Conservation (phyloP, 257 asterid species). For the Solanum bukasovii region DNA sequence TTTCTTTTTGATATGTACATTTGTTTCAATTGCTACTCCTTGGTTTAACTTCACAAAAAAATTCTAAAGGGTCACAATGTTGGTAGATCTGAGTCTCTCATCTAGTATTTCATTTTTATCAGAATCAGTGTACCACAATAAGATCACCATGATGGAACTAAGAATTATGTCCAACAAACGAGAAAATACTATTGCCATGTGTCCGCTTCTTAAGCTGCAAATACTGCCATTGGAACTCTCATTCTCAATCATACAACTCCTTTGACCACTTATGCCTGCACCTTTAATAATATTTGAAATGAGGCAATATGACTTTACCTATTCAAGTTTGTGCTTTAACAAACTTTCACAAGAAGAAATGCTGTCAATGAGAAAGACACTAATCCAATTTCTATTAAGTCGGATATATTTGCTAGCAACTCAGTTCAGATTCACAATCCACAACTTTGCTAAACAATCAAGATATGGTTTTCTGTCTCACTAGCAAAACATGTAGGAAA, state of each 20-base stretch:
- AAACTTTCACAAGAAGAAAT: background rate
- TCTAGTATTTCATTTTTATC: background rate
- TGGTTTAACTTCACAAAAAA: background rate
- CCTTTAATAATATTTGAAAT: background rate
- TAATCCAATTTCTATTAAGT: background rate
- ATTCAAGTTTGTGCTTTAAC: background rate
- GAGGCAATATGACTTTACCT: background rate
- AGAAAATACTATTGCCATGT: background rate
- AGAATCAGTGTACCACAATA: background rate
- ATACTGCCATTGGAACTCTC: background rate
- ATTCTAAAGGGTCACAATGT: background rate
- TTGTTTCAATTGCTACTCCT: background rate
- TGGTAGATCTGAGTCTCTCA: background rate
- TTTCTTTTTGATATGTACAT: background rate
- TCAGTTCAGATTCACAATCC: background rate
- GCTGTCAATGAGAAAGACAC: background rate
- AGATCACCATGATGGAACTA: background rate
- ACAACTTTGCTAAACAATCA: background rate
- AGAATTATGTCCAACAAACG: background rate
- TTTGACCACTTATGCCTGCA: background rate
- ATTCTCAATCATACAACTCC: background rate
- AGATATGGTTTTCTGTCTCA: background rate
- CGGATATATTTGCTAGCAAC: background rate
- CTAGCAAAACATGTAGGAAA: background rate
- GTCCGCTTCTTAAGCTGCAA: background rate